These are phyloP conservation scores for Calonectria leucothoes DNA, from an alignment of 2,329 filamentous ascomycete species.

Conservation along the genomic window DNA sequence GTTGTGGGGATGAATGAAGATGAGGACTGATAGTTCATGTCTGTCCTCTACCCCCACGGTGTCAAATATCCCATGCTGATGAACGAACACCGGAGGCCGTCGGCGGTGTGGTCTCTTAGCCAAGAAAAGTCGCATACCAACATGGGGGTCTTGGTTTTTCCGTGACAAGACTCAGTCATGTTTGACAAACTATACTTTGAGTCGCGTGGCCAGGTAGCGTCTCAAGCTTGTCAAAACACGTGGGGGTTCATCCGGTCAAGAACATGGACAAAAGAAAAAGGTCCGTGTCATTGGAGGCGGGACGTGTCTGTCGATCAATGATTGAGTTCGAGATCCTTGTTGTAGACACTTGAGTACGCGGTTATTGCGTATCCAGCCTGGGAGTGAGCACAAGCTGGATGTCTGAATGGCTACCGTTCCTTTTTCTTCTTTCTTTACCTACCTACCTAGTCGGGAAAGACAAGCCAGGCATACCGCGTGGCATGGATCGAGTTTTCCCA, in stretches of 20 bases:
- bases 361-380: neutral
- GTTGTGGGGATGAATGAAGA: neutral
- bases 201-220: neutral
- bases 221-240: neutral
- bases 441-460: neutral
- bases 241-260: neutral
- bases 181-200: neutral
- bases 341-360: neutral
- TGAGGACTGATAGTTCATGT: neutral
- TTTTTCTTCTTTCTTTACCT: neutral
- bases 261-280: neutral
- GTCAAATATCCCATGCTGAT: neutral
- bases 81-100: too few relatives aligned
- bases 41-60: neutral
- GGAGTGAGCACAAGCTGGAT: neutral
- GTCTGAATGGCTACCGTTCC: neutral
- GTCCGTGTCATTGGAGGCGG: neutral
- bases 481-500: constrained; percentile 1
- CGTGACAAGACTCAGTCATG: neutral
- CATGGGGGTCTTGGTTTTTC: neutral
- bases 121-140: too few relatives aligned
- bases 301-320: neutral
- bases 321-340: neutral
- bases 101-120: too few relatives aligned
- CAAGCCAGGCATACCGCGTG: neutral